A percentile compares a stretch with the other conserved stretches of the same genome.
Evolutionary conservation across 225 moss, liverwort and hornwort species (phyloP).

Genomic region (Physcomitrellopsis africana): DNA sequence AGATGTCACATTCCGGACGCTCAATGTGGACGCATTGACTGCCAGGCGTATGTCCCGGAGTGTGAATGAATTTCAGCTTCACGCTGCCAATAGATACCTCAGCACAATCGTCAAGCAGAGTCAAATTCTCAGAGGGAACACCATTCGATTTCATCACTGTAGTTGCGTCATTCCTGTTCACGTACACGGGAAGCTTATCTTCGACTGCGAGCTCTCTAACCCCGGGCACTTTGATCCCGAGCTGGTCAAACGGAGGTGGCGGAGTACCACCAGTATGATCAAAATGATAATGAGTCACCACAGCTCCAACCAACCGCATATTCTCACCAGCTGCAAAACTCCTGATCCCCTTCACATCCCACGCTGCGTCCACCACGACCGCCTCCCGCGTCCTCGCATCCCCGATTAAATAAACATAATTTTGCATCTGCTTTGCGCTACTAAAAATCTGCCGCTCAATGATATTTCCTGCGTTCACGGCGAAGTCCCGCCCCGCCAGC

Average conservation of each 20-base stretch:
- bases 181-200: conserved; percentile 71
- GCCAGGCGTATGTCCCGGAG: conserved; percentile 97
- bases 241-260: conserved; percentile 90
- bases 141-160: conserved; percentile 63
- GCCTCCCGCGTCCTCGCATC: conserved; percentile 95
- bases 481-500: conserved; percentile 88
- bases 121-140: conserved; percentile 70
- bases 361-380: conserved; percentile 92
- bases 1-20: conserved; percentile 48
- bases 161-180: conserved; percentile 79
- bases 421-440: conserved; percentile 98
- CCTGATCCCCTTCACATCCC: conserved; percentile 93
- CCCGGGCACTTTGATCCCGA: conserved; percentile 97
- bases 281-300: conserved; percentile 97
- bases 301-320: conserved; percentile 91
- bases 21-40: conserved; percentile 94
- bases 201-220: conserved; percentile 85
- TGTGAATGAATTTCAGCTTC: conserved; percentile 90
- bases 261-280: conserved; percentile 97
- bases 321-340: conserved; percentile 69
- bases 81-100: conserved; percentile 73
- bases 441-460: conserved; percentile 94
- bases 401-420: conserved; percentile 88
- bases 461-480: conserved; percentile 75
- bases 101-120: conserved; percentile 76